A percentile compares a stretch with the other conserved stretches of the same genome.
phyloP scores from a whole-genome alignment of 2,329 filamentous ascomycete genomes.

The Ploettnerulaceae sp. region DNA sequence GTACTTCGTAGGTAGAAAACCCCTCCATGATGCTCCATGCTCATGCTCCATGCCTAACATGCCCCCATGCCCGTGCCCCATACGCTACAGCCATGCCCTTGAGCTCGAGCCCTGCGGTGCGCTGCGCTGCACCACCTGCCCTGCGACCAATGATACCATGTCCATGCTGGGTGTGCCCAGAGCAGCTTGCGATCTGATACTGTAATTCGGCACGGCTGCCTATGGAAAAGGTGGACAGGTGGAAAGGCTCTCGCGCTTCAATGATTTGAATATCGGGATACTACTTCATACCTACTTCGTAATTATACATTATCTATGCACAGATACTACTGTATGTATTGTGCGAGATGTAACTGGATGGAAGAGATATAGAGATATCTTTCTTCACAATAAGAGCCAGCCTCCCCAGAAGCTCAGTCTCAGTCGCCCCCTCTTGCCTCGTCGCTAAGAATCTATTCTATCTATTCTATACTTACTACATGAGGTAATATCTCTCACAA shows the following conservation, averaged over 20 bases:
- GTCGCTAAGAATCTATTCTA: too few relatives aligned
- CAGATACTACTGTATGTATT: too few relatives aligned
- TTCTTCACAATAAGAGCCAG: too few relatives aligned
- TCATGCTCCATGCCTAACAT: background rate
- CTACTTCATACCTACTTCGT: too few relatives aligned
- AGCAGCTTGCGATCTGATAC: constrained; percentile 8
- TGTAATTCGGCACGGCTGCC: constrained; percentile 18
- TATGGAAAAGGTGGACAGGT: too few relatives aligned
- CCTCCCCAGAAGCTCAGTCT: background rate
- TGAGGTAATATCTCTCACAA: background rate
- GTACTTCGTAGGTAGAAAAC: background rate
- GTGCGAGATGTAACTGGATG: too few relatives aligned
- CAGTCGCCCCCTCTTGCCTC: background rate
- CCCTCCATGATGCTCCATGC: too few relatives aligned
- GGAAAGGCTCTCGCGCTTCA: too few relatives aligned
- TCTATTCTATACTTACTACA: background rate
- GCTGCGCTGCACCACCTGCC: background rate
- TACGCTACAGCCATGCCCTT: background rate
- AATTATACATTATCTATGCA: too few relatives aligned
- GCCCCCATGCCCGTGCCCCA: background rate
- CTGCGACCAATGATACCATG: background rate
- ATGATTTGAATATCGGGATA: too few relatives aligned
- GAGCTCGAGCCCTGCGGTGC: too few relatives aligned
- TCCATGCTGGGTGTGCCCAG: constrained; percentile 1
- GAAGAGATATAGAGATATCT: too few relatives aligned